A percentile compares a stretch with the other conserved stretches of the same genome.
Conservation (phyloP, 2,329 filamentous ascomycete genomes). For the Diaporthe citri region DNA sequence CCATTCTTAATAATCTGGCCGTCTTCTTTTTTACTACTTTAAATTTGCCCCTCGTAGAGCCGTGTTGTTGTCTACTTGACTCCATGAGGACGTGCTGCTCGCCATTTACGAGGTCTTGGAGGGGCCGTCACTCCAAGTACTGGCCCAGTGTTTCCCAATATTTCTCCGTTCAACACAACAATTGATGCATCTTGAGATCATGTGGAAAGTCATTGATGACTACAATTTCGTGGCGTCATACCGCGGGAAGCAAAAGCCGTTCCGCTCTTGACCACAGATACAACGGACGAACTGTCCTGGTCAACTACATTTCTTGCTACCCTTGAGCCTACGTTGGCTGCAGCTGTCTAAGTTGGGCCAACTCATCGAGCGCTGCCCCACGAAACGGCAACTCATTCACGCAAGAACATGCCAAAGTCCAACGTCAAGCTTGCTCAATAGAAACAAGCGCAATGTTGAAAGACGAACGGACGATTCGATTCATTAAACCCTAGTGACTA, state of each 20-base stretch:
- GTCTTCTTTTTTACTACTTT: background rate
- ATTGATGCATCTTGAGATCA: no score
- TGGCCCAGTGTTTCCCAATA: no score
- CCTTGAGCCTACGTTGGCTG: no score
- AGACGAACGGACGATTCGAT: background rate
- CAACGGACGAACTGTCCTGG: no score
- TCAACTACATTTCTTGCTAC: no score
- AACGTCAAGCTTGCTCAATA: background rate
- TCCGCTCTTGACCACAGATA: no score
- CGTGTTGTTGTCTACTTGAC: background rate
- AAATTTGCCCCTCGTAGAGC: background rate
- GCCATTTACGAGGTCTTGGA: background rate
- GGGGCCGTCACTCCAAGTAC: background rate
- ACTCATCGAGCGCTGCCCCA: background rate
- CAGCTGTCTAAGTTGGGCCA: no score
- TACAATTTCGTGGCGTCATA: no score
- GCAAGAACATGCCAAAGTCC: background rate
- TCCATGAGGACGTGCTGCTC: background rate
- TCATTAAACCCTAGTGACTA: background rate
- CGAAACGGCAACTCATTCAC: background rate
- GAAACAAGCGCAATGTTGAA: no score
- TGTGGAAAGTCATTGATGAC: no score
- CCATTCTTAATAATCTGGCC: background rate
- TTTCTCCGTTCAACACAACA: no score
- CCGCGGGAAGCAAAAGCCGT: no score